A percentile compares a stretch with the other conserved stretches of the same genome.
Conservation (phyloP, 768 basidiomycete genomes). For the Rhizopogon vinicolor region DNA sequence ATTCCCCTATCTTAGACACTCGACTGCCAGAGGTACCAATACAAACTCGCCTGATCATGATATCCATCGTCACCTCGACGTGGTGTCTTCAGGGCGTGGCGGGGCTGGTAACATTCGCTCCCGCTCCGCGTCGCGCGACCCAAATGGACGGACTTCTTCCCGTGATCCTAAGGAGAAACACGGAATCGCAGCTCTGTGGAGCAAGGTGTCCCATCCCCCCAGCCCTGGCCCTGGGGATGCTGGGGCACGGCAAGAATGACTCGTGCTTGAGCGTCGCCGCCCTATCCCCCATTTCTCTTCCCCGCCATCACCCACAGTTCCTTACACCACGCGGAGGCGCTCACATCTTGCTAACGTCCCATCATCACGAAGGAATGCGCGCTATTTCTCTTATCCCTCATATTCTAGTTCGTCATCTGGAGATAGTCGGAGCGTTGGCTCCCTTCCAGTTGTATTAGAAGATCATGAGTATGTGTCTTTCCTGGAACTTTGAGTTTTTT, state of each 20-base stretch:
- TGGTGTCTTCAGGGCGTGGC: conserved; percentile 50
- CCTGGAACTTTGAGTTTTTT: background rate
- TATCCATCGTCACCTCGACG: conserved; percentile 19
- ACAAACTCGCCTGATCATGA: conserved; percentile 35
- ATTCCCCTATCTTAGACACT: conserved; percentile 40
- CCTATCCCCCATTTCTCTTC: background rate
- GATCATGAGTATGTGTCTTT: conserved; percentile 9
- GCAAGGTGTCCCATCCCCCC: conserved; percentile 22
- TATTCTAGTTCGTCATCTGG: background rate
- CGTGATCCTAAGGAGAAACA: conserved; percentile 19
- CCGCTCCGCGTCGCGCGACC: conserved; percentile 31
- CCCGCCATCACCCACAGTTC: background rate
- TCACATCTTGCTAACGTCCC: background rate
- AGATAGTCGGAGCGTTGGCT: background rate
- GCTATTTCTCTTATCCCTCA: background rate
- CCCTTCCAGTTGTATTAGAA: conserved; percentile 5
- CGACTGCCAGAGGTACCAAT: conserved; percentile 58
- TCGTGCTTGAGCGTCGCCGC: background rate
- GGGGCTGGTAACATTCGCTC: conserved; percentile 57
- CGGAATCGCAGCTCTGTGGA: conserved; percentile 24
- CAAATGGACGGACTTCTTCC: conserved; percentile 16
- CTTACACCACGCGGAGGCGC: background rate
- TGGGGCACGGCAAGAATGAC: background rate
- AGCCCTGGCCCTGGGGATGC: background rate
- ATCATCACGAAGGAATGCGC: background rate